Evolutionary conservation across 164 flowering plant species (phyloP).

Genomic region (Nelumbo lutea): DNA sequence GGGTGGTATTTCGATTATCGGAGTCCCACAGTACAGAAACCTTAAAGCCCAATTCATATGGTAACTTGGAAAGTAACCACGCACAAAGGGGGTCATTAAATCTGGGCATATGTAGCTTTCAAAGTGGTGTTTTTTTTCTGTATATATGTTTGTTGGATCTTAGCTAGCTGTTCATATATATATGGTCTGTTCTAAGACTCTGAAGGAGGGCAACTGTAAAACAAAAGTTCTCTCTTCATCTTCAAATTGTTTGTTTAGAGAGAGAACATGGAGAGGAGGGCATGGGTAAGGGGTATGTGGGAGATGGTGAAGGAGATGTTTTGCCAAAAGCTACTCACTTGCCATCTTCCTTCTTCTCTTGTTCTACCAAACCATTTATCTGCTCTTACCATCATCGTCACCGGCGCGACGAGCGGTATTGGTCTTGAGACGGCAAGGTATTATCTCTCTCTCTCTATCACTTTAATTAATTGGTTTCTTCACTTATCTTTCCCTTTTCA

Average conservation of each 20-base stretch:
- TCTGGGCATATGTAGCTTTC: not conserved
- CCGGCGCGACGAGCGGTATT: constrained; percentile 36
- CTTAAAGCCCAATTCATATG: not conserved
- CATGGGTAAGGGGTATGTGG: constrained; percentile 20
- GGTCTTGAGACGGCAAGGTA: constrained; percentile 33
- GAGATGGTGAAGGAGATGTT: constrained; percentile 21
- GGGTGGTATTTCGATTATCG: too few relatives aligned
- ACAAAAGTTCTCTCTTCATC: not conserved
- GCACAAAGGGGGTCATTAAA: not conserved
- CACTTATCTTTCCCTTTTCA: not conserved
- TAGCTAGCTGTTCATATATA: not conserved
- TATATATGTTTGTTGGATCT: not conserved
- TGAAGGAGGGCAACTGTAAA: not conserved
- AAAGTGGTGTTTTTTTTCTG: not conserved
- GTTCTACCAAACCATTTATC: constrained; percentile 17
- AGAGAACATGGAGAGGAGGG: constrained; percentile 13
- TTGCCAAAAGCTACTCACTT: constrained; percentile 22
- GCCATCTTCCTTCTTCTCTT: constrained; percentile 25
- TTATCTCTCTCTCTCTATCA: constrained; percentile 1
- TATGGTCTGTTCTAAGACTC: not conserved
- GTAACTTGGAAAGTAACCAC: not conserved
- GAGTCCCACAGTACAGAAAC: not conserved
- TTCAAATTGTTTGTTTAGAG: not conserved
- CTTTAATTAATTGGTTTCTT: not conserved
- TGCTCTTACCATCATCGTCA: constrained; percentile 25